phyloP scores from a whole-genome alignment of 768 basidiomycete genomes.

The Xanthoconium purpureum region DNA sequence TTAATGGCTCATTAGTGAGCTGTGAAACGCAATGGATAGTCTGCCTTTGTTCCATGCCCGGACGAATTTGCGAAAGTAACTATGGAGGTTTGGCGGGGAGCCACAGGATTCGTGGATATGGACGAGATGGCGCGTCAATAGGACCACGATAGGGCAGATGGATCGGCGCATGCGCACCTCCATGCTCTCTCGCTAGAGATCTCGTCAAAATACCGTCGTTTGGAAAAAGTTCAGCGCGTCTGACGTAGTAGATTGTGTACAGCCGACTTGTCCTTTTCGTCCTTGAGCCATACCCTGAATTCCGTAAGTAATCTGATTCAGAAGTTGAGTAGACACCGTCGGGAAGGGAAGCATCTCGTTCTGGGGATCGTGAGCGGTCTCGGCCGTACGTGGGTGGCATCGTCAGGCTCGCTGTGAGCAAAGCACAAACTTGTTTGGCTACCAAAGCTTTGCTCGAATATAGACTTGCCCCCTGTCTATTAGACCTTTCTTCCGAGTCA shows the following conservation, averaged over 20 bases:
- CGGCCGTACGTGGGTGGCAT: neutral
- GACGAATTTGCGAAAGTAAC: constrained; percentile 92
- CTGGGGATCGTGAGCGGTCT: neutral
- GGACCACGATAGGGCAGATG: constrained; percentile 7
- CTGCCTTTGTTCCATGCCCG: constrained; percentile 86
- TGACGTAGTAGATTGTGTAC: neutral
- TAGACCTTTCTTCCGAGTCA: too few relatives aligned
- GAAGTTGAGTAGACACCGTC: constrained; percentile 59
- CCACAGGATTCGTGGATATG: neutral
- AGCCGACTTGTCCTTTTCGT: constrained; percentile 50
- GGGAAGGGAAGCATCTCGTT: constrained; percentile 40
- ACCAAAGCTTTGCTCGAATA: neutral
- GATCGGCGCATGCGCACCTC: constrained; percentile 43
- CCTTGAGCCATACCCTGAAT: constrained; percentile 84
- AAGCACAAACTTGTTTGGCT: neutral
- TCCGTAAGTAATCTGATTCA: constrained; percentile 90
- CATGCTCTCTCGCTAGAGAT: constrained; percentile 79
- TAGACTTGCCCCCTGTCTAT: neutral
- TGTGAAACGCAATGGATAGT: constrained; percentile 48
- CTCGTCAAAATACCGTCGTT: constrained; percentile 56
- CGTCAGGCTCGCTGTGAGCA: neutral
- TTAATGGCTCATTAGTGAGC: too few relatives aligned
- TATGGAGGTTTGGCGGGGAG: constrained; percentile 26
- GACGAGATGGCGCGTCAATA: constrained; percentile 5
- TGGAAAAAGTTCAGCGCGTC: neutral